These are phyloP conservation scores for Melastoma candidum DNA, from an alignment of 441 rosid species.

Conservation along the genomic window DNA sequence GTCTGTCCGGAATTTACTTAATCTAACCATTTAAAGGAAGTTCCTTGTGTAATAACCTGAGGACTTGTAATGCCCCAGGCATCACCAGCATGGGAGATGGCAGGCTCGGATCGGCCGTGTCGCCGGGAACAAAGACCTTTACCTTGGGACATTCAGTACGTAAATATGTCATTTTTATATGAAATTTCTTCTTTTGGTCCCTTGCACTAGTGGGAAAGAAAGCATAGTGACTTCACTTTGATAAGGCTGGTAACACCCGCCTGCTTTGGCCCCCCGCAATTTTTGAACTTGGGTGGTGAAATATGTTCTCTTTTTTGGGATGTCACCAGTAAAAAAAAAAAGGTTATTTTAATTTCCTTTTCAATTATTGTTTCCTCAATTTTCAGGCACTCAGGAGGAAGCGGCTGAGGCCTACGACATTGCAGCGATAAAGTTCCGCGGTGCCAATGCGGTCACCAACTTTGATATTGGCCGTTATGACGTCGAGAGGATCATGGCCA, in stretches of 20 bases:
- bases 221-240: slow-evolving; percentile 4
- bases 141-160: slow-evolving; percentile 94
- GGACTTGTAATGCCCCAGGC: slow-evolving; percentile 27
- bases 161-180: background rate
- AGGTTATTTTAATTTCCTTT: background rate
- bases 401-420: slow-evolving; percentile 95
- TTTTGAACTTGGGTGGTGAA: background rate
- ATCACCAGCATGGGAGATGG: slow-evolving; percentile 99
- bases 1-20: background rate
- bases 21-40: too few relatives aligned
- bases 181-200: background rate
- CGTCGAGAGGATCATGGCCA: slow-evolving; percentile 85
- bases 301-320: background rate
- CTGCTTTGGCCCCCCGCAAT: slow-evolving; percentile 19
- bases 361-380: background rate
- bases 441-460: slow-evolving; percentile 88
- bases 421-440: slow-evolving; percentile 94
- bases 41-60: too few relatives aligned
- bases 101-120: slow-evolving; percentile 96
- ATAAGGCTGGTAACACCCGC: slow-evolving; percentile 33
- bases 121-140: slow-evolving; percentile 96
- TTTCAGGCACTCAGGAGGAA: slow-evolving; percentile 87
- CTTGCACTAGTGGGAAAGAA: background rate
- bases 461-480: slow-evolving; percentile 82
- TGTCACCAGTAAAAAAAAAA: background rate